Conservation (phyloP, 257 asterid genomes). For the Ilex asprella region DNA sequence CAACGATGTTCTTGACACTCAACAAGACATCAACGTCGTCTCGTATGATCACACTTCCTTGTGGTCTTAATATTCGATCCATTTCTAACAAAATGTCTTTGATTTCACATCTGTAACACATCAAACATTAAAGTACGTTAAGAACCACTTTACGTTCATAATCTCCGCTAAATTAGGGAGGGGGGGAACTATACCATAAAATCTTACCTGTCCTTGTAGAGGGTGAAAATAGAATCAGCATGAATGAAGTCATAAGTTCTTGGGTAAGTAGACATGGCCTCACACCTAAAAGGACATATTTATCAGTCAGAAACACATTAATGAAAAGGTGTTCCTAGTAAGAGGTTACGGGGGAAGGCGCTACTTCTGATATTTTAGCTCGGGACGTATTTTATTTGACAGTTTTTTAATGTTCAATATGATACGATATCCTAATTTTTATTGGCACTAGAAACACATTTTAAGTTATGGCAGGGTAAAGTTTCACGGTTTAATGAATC, state of each 20-base stretch:
- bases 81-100: constrained; percentile 75
- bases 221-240: constrained; percentile 59
- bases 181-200: neutral
- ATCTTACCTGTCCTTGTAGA: constrained; percentile 57
- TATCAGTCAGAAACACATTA: neutral
- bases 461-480: no score
- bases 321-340: no score
- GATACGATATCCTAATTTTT: no score
- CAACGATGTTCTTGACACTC: constrained; percentile 52
- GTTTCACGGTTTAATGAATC: no score
- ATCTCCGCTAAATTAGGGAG: neutral
- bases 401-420: no score
- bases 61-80: constrained; percentile 81
- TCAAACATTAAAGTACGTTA: no score
- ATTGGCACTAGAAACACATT: no score
- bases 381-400: no score
- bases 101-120: constrained; percentile 51
- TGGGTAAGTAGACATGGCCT: constrained; percentile 93
- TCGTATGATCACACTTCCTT: constrained; percentile 73
- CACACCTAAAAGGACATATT: constrained; percentile 49
- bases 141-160: neutral
- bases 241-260: constrained; percentile 93
- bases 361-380: no score
- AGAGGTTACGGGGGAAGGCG: no score
- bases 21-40: constrained; percentile 73